phyloP scores from a whole-genome alignment of 176 grass and related monocot species.

The Zoysia pacifica region DNA sequence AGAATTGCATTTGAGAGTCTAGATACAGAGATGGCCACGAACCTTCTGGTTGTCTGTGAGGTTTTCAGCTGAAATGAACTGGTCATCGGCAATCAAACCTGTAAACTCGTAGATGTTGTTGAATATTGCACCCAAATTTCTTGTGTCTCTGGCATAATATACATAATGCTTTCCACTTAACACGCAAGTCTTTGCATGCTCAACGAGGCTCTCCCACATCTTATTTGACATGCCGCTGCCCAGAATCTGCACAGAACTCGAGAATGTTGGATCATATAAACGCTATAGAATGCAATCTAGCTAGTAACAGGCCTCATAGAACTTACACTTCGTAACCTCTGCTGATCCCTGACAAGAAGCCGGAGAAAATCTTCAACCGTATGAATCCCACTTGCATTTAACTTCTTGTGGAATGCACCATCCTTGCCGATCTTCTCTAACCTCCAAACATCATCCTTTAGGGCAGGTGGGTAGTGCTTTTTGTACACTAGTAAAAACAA shows the following conservation, averaged over 20 bases:
- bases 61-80: constrained; percentile 83
- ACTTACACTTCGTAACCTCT: constrained; percentile 71
- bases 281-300: constrained; percentile 26
- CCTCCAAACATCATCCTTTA: constrained; percentile 96
- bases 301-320: constrained; percentile 29
- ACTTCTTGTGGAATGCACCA: constrained; percentile 89
- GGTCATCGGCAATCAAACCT: constrained; percentile 77
- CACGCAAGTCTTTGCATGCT: constrained; percentile 93
- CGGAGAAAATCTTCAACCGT: constrained; percentile 94
- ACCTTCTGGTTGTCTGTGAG: constrained; percentile 84
- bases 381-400: constrained; percentile 63
- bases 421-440: constrained; percentile 95
- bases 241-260: constrained; percentile 61
- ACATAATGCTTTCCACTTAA: constrained; percentile 87
- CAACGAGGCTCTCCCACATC: constrained; percentile 94
- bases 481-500: constrained; percentile 80
- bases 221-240: constrained; percentile 93
- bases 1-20: constrained; percentile 6
- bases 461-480: constrained; percentile 85
- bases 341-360: constrained; percentile 86
- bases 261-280: constrained; percentile 33
- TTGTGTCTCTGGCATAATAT: constrained; percentile 67
- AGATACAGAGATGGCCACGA: constrained; percentile 25
- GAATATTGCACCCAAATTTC: constrained; percentile 78
- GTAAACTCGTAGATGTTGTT: constrained; percentile 91